Percentiles rank a stretch among this genome's conserved stretches.
phyloP scores from a whole-genome alignment of 1,284 basidiomycete genomes.

The Puccinia novopanici region DNA sequence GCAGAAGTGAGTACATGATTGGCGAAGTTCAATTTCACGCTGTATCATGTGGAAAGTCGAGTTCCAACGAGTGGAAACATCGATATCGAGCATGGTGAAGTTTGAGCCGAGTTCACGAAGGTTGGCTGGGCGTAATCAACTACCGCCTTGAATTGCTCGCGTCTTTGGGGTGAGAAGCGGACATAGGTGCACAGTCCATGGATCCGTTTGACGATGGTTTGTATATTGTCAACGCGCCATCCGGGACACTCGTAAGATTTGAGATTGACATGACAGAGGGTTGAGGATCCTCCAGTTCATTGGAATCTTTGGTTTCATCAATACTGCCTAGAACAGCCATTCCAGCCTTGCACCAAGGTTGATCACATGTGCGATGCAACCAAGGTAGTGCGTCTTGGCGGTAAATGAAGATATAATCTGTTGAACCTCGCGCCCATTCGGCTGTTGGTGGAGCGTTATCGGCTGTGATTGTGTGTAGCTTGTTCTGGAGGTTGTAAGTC shows the following conservation, averaged over 20 bases:
- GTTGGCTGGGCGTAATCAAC: background rate
- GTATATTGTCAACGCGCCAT: background rate
- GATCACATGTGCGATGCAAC: slow-evolving; percentile 18
- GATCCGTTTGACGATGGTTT: slow-evolving; percentile 20
- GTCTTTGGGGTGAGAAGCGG: slow-evolving; percentile 12
- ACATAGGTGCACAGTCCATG: slow-evolving; percentile 3
- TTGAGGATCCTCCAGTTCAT: background rate
- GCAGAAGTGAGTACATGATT: background rate
- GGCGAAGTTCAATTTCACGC: background rate
- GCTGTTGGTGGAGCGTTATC: background rate
- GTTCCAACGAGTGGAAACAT: slow-evolving; percentile 16
- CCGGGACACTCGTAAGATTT: background rate
- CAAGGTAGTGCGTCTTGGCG: background rate
- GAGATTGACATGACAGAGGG: background rate
- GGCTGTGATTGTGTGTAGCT: slow-evolving; percentile 23
- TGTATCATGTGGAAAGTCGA: slow-evolving; percentile 19
- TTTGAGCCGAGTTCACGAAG: background rate
- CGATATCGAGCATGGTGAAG: background rate
- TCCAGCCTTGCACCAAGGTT: slow-evolving; percentile 19
- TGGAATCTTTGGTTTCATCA: background rate
- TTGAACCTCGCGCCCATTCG: background rate
- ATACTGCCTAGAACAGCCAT: background rate
- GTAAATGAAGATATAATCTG: background rate
- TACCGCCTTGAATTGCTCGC: background rate
- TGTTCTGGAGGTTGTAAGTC: background rate